Evolutionary conservation across 306 rosid species (phyloP).

Genomic region (Vigna mungo): DNA sequence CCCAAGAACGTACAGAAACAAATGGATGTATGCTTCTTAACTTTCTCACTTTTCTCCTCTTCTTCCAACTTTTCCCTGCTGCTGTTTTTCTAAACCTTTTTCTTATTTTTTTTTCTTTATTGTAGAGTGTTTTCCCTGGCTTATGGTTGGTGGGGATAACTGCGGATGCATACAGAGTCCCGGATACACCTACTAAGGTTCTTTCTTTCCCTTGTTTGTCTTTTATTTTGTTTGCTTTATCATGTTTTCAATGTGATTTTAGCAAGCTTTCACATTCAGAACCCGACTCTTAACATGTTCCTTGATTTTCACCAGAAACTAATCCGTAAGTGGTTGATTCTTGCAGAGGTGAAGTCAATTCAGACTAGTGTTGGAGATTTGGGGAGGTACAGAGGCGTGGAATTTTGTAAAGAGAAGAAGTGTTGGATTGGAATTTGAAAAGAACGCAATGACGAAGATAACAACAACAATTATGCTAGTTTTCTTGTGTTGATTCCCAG

Average conservation of each 20-base stretch:
- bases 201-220: conserved; percentile 8
- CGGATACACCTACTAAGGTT: conserved; percentile 82
- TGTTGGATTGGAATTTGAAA: conserved; percentile 32
- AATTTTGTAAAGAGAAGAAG: conserved; percentile 58
- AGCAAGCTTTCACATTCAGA: too few species aligned
- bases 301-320: neutral
- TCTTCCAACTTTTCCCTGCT: neutral
- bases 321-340: conserved; percentile 12
- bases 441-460: neutral
- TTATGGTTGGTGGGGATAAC: conserved; percentile 87
- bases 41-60: neutral
- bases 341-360: conserved; percentile 62
- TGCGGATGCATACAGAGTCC: conserved; percentile 68
- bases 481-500: conserved; percentile 45
- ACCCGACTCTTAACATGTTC: neutral
- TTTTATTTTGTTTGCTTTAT: neutral
- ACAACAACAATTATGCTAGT: conserved; percentile 18
- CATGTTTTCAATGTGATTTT: too few species aligned
- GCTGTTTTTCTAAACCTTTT: neutral
- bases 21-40: conserved; percentile 64
- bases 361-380: neutral
- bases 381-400: conserved; percentile 31
- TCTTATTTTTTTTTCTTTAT: neutral
- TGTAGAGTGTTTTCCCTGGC: conserved; percentile 83
- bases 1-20: conserved; percentile 92